These are phyloP conservation scores for Capillidium heterosporum DNA, from an alignment of 371 early-diverging fungal species.

Conservation along the genomic window DNA sequence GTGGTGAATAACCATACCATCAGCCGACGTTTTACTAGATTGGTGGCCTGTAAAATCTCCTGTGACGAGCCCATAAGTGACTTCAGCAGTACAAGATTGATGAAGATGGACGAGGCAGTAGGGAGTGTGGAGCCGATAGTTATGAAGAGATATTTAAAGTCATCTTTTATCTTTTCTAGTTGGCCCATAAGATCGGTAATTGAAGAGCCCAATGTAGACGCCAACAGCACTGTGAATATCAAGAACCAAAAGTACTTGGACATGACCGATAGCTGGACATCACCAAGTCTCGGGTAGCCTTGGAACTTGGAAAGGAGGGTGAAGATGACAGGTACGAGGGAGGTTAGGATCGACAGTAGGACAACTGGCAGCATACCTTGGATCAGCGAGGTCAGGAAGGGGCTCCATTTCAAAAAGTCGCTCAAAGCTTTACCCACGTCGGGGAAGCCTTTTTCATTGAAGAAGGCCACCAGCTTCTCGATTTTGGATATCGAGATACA, in stretches of 20 bases:
- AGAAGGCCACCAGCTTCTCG: constrained; percentile 22
- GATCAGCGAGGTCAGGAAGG: constrained; percentile 20
- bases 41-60: constrained; percentile 41
- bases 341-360: constrained; percentile 43
- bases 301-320: constrained; percentile 36
- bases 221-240: constrained; percentile 11
- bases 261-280: constrained; percentile 35
- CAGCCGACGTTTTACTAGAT: constrained; percentile 13
- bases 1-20: neutral
- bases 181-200: constrained; percentile 29
- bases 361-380: constrained; percentile 60
- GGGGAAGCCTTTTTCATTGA: constrained; percentile 10
- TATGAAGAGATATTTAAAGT: constrained; percentile 18
- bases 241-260: constrained; percentile 55
- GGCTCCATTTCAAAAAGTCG: neutral
- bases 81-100: constrained; percentile 57
- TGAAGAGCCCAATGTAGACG: neutral
- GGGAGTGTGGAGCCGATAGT: constrained; percentile 36
- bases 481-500: constrained; percentile 39
- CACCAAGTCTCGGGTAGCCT: constrained; percentile 39
- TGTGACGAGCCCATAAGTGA: constrained; percentile 39
- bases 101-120: constrained; percentile 48
- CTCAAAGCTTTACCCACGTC: neutral
- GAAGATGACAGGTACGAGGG: constrained; percentile 57
- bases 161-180: constrained; percentile 13